Evolutionary conservation across 352 stramenopile species (phyloP).

Genomic region (Phytopythium montanum): DNA sequence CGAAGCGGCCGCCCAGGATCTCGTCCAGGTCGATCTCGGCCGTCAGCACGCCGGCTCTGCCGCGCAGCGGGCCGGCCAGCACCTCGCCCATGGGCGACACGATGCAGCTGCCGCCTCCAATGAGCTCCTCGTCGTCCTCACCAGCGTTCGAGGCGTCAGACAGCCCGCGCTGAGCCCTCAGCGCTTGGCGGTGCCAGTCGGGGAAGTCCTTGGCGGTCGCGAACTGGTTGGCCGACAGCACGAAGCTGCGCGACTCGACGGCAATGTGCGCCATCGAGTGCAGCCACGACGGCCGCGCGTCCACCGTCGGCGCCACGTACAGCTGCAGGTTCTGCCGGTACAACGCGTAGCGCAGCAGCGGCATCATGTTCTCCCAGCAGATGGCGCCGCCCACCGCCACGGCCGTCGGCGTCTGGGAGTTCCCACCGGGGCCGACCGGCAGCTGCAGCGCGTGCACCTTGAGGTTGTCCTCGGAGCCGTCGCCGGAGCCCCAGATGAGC

Average conservation of each 20-base stretch:
- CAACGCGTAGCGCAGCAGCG: conserved; percentile 22
- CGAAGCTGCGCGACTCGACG: conserved; percentile 26
- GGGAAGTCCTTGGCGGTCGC: conserved; percentile 18
- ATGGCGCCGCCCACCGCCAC: conserved; percentile 16
- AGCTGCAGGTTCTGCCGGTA: conserved; percentile 23
- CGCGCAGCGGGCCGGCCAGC: conserved; percentile 18
- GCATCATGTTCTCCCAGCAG: conserved; percentile 30
- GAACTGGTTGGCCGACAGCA: conserved; percentile 28
- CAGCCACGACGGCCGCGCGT: conserved; percentile 21
- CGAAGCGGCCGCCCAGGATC: conserved; percentile 16
- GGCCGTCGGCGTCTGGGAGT: not conserved
- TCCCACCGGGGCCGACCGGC: not conserved
- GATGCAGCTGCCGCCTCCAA: conserved; percentile 23
- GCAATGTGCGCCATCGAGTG: conserved; percentile 23
- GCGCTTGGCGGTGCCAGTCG: conserved; percentile 14
- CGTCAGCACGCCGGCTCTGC: conserved; percentile 14
- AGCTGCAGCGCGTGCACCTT: conserved; percentile 13
- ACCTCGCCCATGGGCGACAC: conserved; percentile 20
- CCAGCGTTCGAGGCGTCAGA: not conserved
- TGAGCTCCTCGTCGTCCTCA: conserved; percentile 17
- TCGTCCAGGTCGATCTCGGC: conserved; percentile 22
- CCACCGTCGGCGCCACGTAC: conserved; percentile 20
- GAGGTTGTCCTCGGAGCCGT: conserved; percentile 19
- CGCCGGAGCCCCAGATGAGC: conserved; percentile 22
- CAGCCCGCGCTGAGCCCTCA: not conserved